Evolutionary conservation across 495 filamentous ascomycete genomes (phyloP).

Genomic region (Evansstolkia leycettana): DNA sequence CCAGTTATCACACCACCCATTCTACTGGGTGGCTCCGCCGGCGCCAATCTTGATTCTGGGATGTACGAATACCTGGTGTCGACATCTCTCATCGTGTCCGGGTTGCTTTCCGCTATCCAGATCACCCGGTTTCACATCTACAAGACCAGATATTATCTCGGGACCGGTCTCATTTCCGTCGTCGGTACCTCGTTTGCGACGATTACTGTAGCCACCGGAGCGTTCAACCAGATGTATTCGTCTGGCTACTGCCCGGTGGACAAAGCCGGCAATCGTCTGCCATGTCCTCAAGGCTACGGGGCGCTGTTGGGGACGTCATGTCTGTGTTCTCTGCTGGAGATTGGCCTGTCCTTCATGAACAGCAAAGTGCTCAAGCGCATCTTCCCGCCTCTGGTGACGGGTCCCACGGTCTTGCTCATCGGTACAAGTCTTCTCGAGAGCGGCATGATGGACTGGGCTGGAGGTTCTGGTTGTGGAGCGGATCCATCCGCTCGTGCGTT

Average conservation of each 20-base stretch:
- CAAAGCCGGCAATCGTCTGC: constrained; percentile 27
- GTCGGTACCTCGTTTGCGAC: constrained; percentile 80
- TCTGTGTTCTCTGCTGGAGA: constrained; percentile 38
- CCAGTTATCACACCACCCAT: constrained; percentile 68
- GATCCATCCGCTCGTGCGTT: constrained; percentile 42
- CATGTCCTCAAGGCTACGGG: constrained; percentile 79
- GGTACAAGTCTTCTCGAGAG: constrained; percentile 17
- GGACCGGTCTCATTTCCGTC: constrained; percentile 83
- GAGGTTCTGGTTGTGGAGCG: constrained; percentile 56
- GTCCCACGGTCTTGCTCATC: constrained; percentile 69
- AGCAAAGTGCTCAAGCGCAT: constrained; percentile 63
- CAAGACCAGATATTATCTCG: constrained; percentile 68
- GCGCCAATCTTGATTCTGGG: constrained; percentile 45
- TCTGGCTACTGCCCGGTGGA: constrained; percentile 58
- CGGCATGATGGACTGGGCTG: constrained; percentile 50
- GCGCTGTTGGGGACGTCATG: constrained; percentile 65
- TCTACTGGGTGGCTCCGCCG: constrained; percentile 50
- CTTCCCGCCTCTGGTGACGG: constrained; percentile 85
- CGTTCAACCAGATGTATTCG: constrained; percentile 72
- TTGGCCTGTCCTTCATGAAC: constrained; percentile 38
- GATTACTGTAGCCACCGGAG: constrained; percentile 71
- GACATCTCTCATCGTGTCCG: constrained; percentile 65
- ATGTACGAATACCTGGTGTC: constrained; percentile 59
- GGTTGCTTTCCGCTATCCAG: constrained; percentile 59
- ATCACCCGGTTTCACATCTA: constrained; percentile 66